These are phyloP conservation scores for Metrosideros polymorpha DNA, from an alignment of 441 rosid genomes.

Conservation along the genomic window DNA sequence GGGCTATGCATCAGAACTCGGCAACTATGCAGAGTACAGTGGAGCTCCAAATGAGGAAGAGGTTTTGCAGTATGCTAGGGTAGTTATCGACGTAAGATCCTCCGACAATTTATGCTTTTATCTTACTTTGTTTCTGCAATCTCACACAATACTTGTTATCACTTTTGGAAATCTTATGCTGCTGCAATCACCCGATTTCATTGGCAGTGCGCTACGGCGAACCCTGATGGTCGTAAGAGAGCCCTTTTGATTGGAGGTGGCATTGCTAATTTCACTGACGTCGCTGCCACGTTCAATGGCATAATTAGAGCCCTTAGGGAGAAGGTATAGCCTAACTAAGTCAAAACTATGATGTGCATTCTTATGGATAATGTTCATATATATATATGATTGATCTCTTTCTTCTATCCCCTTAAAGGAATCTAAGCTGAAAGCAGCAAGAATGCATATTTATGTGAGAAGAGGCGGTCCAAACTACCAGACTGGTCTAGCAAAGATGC, in stretches of 20 bases:
- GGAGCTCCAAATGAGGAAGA: constrained; percentile 98
- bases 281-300: constrained; percentile 86
- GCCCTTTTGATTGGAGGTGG: constrained; percentile 92
- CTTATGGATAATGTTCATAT: background rate
- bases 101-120: background rate
- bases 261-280: constrained; percentile 90
- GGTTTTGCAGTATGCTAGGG: constrained; percentile 92
- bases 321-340: constrained; percentile 31
- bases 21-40: constrained; percentile 92
- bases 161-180: background rate
- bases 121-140: background rate
- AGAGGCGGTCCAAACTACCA: constrained; percentile 96
- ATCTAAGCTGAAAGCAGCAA: constrained; percentile 76
- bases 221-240: constrained; percentile 84
- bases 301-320: constrained; percentile 80
- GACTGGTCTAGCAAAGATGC: constrained; percentile 81
- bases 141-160: background rate
- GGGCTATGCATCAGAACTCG: constrained; percentile 92
- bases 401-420: constrained; percentile 26
- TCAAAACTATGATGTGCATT: background rate
- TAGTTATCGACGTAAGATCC: constrained; percentile 68
- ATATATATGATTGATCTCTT: background rate
- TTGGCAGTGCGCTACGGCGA: constrained; percentile 71
- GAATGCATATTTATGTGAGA: constrained; percentile 85
- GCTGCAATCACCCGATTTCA: background rate